phyloP scores from a whole-genome alignment of 805 yeast genomes.

The Starmerella khaoyaiensis region DNA sequence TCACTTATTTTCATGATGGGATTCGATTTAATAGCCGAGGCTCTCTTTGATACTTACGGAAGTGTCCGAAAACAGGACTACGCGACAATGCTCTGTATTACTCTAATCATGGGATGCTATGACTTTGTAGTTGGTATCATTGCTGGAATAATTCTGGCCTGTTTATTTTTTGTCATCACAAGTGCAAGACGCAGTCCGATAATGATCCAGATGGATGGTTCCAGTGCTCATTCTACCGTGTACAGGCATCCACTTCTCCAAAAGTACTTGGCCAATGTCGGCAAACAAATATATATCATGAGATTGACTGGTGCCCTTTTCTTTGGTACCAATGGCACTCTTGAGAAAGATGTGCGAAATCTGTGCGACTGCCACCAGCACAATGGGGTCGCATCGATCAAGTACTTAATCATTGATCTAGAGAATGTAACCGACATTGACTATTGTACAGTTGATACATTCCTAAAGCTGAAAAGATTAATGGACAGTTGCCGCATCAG shows the following conservation, averaged over 20 bases:
- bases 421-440: constrained; percentile 68
- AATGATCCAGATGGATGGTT: constrained; percentile 72
- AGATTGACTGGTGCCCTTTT: constrained; percentile 80
- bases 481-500: constrained; percentile 55
- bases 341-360: constrained; percentile 60
- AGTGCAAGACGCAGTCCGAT: constrained; percentile 77
- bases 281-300: constrained; percentile 78
- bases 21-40: constrained; percentile 76
- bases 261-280: constrained; percentile 70
- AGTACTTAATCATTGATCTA: constrained; percentile 74
- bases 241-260: constrained; percentile 82
- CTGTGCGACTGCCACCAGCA: constrained; percentile 25
- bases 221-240: constrained; percentile 81
- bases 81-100: constrained; percentile 68
- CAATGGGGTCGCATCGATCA: constrained; percentile 53
- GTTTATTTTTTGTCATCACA: constrained; percentile 87
- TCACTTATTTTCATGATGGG: constrained; percentile 82
- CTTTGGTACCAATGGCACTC: constrained; percentile 89
- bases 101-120: constrained; percentile 88
- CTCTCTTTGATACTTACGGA: constrained; percentile 73
- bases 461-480: constrained; percentile 71
- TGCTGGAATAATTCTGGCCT: constrained; percentile 81
- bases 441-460: constrained; percentile 92
- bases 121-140: constrained; percentile 90
- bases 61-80: constrained; percentile 67